Percentiles rank a stretch among this genome's conserved stretches.
Conservation (phyloP, 495 filamentous ascomycete species). For the Trichoderma erinaceum region DNA sequence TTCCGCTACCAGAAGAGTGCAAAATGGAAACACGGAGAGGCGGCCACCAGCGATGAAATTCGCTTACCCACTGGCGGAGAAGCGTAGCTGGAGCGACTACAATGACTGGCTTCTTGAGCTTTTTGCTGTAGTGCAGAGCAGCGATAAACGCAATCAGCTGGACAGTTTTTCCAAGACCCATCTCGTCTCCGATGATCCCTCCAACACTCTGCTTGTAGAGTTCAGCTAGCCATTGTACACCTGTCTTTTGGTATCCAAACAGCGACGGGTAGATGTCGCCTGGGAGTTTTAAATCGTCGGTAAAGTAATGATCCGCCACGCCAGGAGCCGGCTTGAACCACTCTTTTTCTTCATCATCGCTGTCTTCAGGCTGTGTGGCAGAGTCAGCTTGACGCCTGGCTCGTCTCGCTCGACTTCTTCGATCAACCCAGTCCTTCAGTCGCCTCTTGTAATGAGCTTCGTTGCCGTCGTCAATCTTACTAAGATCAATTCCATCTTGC, state of each 20-base stretch:
- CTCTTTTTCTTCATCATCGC: slow-evolving; percentile 52
- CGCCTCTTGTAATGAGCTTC: slow-evolving; percentile 76
- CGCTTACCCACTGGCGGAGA: slow-evolving; percentile 94
- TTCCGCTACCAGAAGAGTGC: slow-evolving; percentile 91
- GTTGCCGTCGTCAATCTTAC: slow-evolving; percentile 83
- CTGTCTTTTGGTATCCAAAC: slow-evolving; percentile 93
- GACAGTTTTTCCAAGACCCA: slow-evolving; percentile 94
- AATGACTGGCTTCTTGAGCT: slow-evolving; percentile 73
- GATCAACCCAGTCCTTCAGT: slow-evolving; percentile 64
- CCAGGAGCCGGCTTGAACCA: slow-evolving; percentile 84
- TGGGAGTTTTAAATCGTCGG: slow-evolving; percentile 71
- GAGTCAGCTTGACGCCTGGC: slow-evolving; percentile 15
- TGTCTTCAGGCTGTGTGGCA: slow-evolving; percentile 25
- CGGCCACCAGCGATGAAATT: slow-evolving; percentile 98
- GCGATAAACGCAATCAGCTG: slow-evolving; percentile 90
- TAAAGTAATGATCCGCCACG: slow-evolving; percentile 62
- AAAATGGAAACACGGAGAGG: slow-evolving; percentile 89
- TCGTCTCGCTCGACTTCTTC: slow-evolving; percentile 60
- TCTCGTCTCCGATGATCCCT: slow-evolving; percentile 94
- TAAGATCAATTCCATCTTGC: slow-evolving; percentile 59
- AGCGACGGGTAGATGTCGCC: slow-evolving; percentile 86
- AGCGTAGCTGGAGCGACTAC: slow-evolving; percentile 91
- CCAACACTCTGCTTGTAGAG: slow-evolving; percentile 82
- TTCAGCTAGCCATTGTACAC: slow-evolving; percentile 95
- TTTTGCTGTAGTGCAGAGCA: slow-evolving; percentile 81